Conservation (phyloP, 371 early-diverging fungal genomes). For the Mortierella sp. region DNA sequence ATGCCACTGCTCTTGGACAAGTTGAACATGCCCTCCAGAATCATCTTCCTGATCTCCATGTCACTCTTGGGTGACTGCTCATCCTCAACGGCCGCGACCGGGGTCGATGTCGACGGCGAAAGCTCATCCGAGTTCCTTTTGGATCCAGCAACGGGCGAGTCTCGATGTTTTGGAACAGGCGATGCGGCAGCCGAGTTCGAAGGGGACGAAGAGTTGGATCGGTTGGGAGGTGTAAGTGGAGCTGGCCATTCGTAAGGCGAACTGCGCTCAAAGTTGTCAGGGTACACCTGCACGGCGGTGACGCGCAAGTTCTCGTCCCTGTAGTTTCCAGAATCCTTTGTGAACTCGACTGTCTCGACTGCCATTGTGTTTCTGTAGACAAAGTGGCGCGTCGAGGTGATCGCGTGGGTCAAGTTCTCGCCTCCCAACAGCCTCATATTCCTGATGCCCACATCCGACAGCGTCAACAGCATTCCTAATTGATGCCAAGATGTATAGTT, state of each 20-base stretch:
- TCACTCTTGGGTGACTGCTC: not conserved
- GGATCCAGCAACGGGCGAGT: constrained; percentile 12
- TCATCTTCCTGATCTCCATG: constrained; percentile 27
- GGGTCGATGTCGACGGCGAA: constrained; percentile 6
- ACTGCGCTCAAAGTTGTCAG: constrained; percentile 46
- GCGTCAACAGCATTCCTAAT: constrained; percentile 89
- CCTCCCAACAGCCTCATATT: constrained; percentile 78
- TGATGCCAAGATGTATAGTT: not conserved
- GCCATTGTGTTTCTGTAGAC: constrained; percentile 67
- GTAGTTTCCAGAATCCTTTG: constrained; percentile 40
- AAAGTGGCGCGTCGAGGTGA: constrained; percentile 89
- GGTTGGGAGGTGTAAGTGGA: not conserved
- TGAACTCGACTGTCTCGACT: constrained; percentile 41
- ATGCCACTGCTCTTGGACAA: constrained; percentile 24
- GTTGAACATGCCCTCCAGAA: constrained; percentile 63
- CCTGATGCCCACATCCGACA: constrained; percentile 82
- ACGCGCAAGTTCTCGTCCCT: constrained; percentile 77
- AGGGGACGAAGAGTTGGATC: constrained; percentile 7
- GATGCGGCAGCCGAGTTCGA: constrained; percentile 6
- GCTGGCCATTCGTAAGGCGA: constrained; percentile 23
- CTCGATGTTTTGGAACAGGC: not conserved
- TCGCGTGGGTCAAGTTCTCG: constrained; percentile 83
- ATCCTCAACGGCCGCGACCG: not conserved
- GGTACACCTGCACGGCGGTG: constrained; percentile 71
- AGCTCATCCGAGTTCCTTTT: constrained; percentile 36